Base-by-base conservation (phyloP, 768 basidiomycete species). In the Chiua virens region DNA sequence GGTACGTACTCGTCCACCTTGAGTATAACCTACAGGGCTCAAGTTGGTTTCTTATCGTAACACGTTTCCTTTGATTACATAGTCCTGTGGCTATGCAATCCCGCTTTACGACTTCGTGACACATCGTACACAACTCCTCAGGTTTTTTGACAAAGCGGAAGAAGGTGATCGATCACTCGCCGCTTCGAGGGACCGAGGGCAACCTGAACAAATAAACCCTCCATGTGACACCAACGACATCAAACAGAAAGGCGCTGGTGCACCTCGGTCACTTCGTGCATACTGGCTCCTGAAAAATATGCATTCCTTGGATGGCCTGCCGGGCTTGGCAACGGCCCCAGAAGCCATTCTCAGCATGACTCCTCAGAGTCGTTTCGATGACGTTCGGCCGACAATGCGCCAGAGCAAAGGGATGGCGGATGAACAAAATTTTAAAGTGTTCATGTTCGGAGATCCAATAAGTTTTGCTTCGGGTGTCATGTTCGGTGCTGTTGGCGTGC, bases 1-100 rank as follows among this genome's bases (percentile, higher is more conserved):
- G 6, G 78, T 79, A 46, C 51, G 75, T 56, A 15, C 1, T 5
- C 2, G 4, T 17, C 27, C 11, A 22, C 21, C 10, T 15, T 10
- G 10, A 8, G 28, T 9, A 35, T 11, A 17, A 34, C 14, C 5
- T 34, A 15, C 15, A 34, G 34, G 34, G 34, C 34, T 34, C 15
- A 34, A 11, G 30, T 5, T 30, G 30, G 27, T 27, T 27, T 27
- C 27, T 27, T 27, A 27, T 27, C 27, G 6, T 27, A 7, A 2
- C 27, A 27, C 5, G 10, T 30, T 30, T 11, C 11, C 30, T 30
- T 13, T 4, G 6, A 28, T 27, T 13, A 15, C 27, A 32, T 60
- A 87, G 86, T 85, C 85, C 1, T 89, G 86, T 54, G 85, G 86
- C 17, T 87, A 72, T 53, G 76, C 76, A 4, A 80, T 88, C 22